Conservation (phyloP, 176 grass and related monocot genomes). For the Carex pumila region DNA sequence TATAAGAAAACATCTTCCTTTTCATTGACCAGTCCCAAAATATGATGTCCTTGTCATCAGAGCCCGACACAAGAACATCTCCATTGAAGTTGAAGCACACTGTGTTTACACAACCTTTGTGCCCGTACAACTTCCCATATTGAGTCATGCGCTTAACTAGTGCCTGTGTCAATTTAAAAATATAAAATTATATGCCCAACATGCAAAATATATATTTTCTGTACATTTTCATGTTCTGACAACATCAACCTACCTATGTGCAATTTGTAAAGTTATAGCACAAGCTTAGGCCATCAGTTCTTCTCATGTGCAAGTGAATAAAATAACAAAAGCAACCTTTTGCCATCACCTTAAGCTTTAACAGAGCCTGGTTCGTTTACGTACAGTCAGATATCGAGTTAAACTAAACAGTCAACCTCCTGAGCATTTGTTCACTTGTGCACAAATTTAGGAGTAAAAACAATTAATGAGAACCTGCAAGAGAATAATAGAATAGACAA, state of each 20-base stretch:
- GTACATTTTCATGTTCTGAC: neutral
- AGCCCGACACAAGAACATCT: constrained; percentile 67
- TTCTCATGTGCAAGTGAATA: neutral
- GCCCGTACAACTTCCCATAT: constrained; percentile 58
- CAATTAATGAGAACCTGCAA: constrained; percentile 13
- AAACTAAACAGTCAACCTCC: constrained; percentile 14
- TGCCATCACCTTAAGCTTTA: constrained; percentile 2
- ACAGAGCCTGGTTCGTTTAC: neutral
- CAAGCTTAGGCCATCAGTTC: neutral
- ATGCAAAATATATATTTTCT: neutral
- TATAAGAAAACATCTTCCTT: constrained; percentile 45
- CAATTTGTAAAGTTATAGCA: neutral
- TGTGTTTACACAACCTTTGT: constrained; percentile 74
- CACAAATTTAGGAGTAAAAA: constrained; percentile 5
- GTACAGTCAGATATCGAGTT: constrained; percentile 11
- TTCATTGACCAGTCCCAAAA: constrained; percentile 77
- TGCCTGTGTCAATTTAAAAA: constrained; percentile 31
- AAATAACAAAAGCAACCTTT: neutral
- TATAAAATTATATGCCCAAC: neutral
- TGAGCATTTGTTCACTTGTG: neutral
- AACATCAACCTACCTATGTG: neutral
- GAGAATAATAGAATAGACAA: neutral
- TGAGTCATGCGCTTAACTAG: constrained; percentile 48
- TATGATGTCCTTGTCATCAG: constrained; percentile 64
- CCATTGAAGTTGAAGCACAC: constrained; percentile 63